These are phyloP conservation scores for Aegilops bicornis DNA, from an alignment of 176 grass and related monocot species.

Conservation along the genomic window DNA sequence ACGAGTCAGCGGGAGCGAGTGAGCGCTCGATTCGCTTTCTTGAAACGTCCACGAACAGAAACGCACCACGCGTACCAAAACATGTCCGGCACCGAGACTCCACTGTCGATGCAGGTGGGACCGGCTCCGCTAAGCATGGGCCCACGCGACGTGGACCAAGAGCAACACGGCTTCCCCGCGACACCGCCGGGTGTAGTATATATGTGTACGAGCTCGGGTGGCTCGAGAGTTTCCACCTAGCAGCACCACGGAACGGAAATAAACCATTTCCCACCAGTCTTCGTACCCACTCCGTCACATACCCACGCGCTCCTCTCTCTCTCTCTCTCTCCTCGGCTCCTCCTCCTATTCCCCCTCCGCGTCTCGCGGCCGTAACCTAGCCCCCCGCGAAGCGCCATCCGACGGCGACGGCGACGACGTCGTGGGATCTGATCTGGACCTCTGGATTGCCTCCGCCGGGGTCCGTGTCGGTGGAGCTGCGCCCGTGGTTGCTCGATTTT, in stretches of 20 bases:
- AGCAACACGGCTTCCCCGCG: neutral
- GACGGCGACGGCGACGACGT: neutral
- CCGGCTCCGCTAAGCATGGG: neutral
- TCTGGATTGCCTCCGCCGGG: neutral
- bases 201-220: constrained; percentile 4
- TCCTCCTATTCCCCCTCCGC: neutral
- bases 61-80: neutral
- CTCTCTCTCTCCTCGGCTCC: neutral
- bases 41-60: neutral
- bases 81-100: neutral
- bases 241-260: neutral
- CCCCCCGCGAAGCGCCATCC: neutral
- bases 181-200: neutral
- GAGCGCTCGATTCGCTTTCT: neutral
- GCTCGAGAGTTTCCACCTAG: neutral
- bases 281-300: neutral
- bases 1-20: constrained; percentile 13
- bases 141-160: neutral
- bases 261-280: constrained; percentile 22
- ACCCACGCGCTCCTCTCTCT: neutral
- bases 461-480: neutral
- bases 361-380: constrained; percentile 9
- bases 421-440: neutral
- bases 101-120: constrained; percentile 9
- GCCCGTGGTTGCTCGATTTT: neutral